Base-by-base conservation (phyloP, 2,329 filamentous ascomycete genomes). In the Cercospora sp. region DNA sequence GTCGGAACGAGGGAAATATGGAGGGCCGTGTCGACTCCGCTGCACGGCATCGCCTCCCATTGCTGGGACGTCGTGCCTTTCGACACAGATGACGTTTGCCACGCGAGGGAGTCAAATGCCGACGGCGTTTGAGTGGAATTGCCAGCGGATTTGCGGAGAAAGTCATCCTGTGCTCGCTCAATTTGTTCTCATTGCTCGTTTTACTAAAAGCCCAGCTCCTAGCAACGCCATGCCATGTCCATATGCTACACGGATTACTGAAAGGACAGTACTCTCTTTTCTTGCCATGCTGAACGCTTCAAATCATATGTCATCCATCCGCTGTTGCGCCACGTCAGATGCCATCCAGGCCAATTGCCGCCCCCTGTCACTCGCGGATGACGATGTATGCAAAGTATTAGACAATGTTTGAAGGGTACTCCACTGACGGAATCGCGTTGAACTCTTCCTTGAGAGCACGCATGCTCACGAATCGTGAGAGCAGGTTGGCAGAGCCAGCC, bases 401-500 rank as follows among this genome's bases (percentile, higher is more conserved):
- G 30, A 49, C 59, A 68, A 66, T 24, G 73, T 87, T 87, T 68
- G 84, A 86, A 21, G 84, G 84, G 76, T 87, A 87, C 68, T 77
- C 74, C 5, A 87, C 85, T 76, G 81, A 80, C 58, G 77, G 77
- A 32, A 80, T 81, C 3, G 80, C 77, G 58, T 85, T 72, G 69
- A 86, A 86, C 70, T 86, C 84, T 78, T 87, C 85, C 80, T 87
- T 87, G 71, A 87, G 81, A 18, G 83, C 75, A 77, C 85, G 80
- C 81, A 86, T 83, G 70, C 84, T 86, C 55, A 87, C 85, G 71
- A 87, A 87, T 40, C 85, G 76, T 8, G 79, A 77, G 70, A 87
- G 73, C 71, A 87, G 72, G 66, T 82, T 85, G 63, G 83, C 81
- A 68, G 82, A 85, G 5, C 85, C 85, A 21, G 85, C 85, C 78